Evolutionary conservation across 441 rosid genomes (phyloP).

Genomic region (Populus trichocarpa): DNA sequence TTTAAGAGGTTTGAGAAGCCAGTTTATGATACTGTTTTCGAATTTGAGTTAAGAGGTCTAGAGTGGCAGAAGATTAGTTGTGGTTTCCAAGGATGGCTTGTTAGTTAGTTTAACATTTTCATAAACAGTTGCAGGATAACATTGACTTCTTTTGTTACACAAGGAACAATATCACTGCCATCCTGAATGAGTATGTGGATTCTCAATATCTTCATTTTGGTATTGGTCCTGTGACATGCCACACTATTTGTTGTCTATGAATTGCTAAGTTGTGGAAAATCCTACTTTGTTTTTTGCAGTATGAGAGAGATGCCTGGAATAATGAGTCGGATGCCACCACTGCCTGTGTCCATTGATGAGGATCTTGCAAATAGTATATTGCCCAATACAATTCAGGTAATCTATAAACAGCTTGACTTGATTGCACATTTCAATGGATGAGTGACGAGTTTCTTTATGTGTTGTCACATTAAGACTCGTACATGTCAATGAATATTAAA

Average conservation of each 20-base stretch:
- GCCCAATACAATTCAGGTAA: constrained; percentile 56
- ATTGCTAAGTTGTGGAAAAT: constrained; percentile 20
- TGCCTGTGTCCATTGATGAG: constrained; percentile 68
- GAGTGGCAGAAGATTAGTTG: not conserved
- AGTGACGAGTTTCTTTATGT: not conserved
- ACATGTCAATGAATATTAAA: not conserved
- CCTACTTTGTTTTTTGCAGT: constrained; percentile 40
- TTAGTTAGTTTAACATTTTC: constrained; percentile 24
- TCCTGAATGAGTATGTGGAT: constrained; percentile 79
- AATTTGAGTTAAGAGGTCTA: not conserved
- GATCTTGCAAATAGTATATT: constrained; percentile 64
- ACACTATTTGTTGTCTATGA: constrained; percentile 7
- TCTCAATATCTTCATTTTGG: constrained; percentile 19
- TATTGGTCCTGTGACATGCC: constrained; percentile 8
- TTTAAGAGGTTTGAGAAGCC: not conserved
- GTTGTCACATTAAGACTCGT: not conserved
- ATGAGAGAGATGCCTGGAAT: constrained; percentile 80
- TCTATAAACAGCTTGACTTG: constrained; percentile 6
- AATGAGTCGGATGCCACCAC: constrained; percentile 89
- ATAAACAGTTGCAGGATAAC: constrained; percentile 85
- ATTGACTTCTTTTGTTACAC: constrained; percentile 62
- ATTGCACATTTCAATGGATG: not conserved
- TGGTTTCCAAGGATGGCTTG: constrained; percentile 10
- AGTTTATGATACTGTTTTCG: not conserved
- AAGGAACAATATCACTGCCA: constrained; percentile 73